Conservation (phyloP, 805 yeast genomes). For the Candida loeiensis region DNA sequence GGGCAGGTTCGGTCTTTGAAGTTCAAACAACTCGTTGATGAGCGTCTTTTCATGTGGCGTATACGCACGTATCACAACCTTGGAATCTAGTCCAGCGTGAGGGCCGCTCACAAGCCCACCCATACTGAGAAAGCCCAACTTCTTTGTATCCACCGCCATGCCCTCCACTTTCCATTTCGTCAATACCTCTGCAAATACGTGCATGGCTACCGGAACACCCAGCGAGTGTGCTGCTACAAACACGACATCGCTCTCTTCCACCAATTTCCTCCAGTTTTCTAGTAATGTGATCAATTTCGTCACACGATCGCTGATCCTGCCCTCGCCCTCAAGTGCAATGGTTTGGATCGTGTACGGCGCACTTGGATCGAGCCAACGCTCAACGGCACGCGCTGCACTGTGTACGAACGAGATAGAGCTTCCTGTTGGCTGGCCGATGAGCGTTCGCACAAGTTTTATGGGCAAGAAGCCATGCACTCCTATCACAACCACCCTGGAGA, state of each 20-base stretch:
- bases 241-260: constrained; percentile 27
- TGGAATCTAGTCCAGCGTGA: constrained; percentile 17
- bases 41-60: constrained; percentile 34
- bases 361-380: constrained; percentile 22
- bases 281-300: constrained; percentile 23
- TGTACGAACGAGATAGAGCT: constrained; percentile 27
- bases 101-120: constrained; percentile 36
- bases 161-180: constrained; percentile 3
- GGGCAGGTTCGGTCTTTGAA: constrained; percentile 21
- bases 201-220: constrained; percentile 32
- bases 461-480: constrained; percentile 42
- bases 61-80: constrained; percentile 37
- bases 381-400: constrained; percentile 27
- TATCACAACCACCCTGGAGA: constrained; percentile 28
- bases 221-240: constrained; percentile 28
- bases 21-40: constrained; percentile 33
- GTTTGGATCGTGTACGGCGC: constrained; percentile 25
- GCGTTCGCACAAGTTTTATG: constrained; percentile 32
- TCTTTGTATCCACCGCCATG: constrained; percentile 13
- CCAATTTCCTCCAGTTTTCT: constrained; percentile 30
- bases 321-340: constrained; percentile 41
- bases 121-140: constrained; percentile 34
- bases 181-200: constrained; percentile 23
- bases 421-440: constrained; percentile 38
- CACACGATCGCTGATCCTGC: constrained; percentile 29